Percentiles rank a stretch among this genome's conserved stretches.
Evolutionary conservation across 768 basidiomycete genomes (phyloP).

Genomic region (Rhizopogon rudus): DNA sequence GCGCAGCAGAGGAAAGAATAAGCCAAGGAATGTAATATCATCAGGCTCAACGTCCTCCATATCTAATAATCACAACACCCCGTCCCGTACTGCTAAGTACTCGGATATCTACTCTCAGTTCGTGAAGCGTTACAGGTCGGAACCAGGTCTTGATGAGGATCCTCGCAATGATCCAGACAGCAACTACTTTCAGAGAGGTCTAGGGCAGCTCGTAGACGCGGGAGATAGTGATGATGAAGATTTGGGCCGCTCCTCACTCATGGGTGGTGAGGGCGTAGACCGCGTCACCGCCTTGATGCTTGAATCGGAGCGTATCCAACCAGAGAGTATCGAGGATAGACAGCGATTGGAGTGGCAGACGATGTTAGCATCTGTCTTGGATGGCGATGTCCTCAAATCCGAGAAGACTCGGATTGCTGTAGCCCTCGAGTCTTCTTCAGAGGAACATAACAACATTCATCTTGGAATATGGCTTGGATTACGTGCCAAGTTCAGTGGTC

Average conservation of each 20-base stretch:
- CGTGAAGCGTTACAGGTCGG: constrained; percentile 68
- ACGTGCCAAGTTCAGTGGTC: constrained; percentile 78
- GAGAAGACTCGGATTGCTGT: constrained; percentile 92
- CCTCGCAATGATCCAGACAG: constrained; percentile 77
- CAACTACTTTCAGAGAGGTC: constrained; percentile 72
- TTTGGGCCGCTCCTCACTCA: constrained; percentile 36
- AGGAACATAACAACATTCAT: constrained; percentile 64
- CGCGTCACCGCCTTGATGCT: constrained; percentile 46
- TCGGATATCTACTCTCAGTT: constrained; percentile 77
- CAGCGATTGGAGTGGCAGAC: constrained; percentile 94
- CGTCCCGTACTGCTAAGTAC: constrained; percentile 33
- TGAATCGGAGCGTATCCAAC: constrained; percentile 61
- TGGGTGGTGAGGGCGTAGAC: constrained; percentile 42
- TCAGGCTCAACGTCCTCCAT: constrained; percentile 23
- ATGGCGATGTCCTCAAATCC: constrained; percentile 90
- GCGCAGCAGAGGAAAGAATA: constrained; percentile 27
- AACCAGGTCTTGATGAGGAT: constrained; percentile 59
- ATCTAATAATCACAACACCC: constrained; percentile 24
- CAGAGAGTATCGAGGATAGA: constrained; percentile 67
- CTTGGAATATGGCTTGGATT: constrained; percentile 86
- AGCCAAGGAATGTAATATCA: constrained; percentile 24
- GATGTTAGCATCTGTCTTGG: constrained; percentile 89
- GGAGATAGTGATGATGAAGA: constrained; percentile 80
- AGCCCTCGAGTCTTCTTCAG: constrained; percentile 62
- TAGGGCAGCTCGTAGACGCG: constrained; percentile 62